phyloP scores from a whole-genome alignment of 2,329 filamentous ascomycete species.

The Orbilia blumenaviensis region DNA sequence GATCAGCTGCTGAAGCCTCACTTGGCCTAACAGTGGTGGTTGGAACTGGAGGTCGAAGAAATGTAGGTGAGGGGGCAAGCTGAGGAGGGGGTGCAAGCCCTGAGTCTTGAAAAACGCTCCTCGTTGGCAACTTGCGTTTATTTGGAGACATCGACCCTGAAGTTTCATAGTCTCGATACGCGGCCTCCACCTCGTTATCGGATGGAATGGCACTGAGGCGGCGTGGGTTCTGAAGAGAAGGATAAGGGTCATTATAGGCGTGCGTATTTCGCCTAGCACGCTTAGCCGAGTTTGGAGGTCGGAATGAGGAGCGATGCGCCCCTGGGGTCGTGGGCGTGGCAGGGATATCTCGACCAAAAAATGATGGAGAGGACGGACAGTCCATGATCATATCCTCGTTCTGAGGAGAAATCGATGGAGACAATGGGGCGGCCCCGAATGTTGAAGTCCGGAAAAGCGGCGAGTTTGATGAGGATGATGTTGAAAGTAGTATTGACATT shows the following conservation, averaged over 20 bases:
- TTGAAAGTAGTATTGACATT: constrained; percentile 47
- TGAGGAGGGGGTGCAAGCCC: constrained; percentile 34
- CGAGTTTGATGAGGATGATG: constrained; percentile 31
- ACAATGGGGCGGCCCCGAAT: constrained; percentile 37
- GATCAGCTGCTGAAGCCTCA: constrained; percentile 33
- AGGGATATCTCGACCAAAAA: constrained; percentile 42
- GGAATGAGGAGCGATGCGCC: constrained; percentile 31
- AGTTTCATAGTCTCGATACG: constrained; percentile 46
- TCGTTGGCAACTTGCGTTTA: constrained; percentile 36
- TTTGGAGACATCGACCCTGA: constrained; percentile 42
- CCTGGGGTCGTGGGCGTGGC: constrained; percentile 49
- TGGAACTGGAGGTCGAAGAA: constrained; percentile 20
- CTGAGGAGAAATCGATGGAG: constrained; percentile 38
- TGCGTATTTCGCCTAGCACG: constrained; percentile 45
- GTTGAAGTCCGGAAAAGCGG: constrained; percentile 41
- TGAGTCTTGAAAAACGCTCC: constrained; percentile 42
- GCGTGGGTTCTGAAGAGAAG: constrained; percentile 37
- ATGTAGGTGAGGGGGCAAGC: constrained; percentile 30
- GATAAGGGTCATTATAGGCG: constrained; percentile 40
- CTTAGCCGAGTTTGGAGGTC: constrained; percentile 51
- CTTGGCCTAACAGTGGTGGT: constrained; percentile 10
- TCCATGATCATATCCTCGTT: constrained; percentile 51
- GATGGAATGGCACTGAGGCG: constrained; percentile 45
- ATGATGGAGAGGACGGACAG: constrained; percentile 42
- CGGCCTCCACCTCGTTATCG: constrained; percentile 43